A percentile compares a stretch with the other conserved stretches of the same genome.
Evolutionary conservation across 371 early-diverging fungal genomes (phyloP).

Genomic region (Choanephora cucurbitarum): DNA sequence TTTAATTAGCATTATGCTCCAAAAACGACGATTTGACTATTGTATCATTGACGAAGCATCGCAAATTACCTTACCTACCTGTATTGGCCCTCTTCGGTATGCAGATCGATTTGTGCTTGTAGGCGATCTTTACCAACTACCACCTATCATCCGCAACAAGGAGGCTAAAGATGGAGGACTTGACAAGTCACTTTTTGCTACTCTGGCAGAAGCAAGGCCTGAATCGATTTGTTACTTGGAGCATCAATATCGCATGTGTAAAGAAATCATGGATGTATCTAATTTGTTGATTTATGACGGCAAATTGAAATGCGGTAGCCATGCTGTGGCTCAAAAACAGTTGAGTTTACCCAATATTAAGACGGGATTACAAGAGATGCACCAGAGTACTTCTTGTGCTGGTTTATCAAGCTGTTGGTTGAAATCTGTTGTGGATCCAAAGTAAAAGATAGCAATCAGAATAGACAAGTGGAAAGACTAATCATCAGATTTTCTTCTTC

Average conservation of each 20-base stretch:
- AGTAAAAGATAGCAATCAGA: too few relatives aligned
- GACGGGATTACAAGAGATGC: slow-evolving; percentile 27
- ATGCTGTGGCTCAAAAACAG: slow-evolving; percentile 55
- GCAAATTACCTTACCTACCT: slow-evolving; percentile 93
- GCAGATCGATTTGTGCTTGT: slow-evolving; percentile 92
- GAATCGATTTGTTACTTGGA: slow-evolving; percentile 75
- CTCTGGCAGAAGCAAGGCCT: slow-evolving; percentile 82
- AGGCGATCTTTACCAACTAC: slow-evolving; percentile 98
- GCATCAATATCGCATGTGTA: slow-evolving; percentile 97
- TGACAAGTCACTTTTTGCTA: slow-evolving; percentile 74
- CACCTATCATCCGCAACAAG: slow-evolving; percentile 83
- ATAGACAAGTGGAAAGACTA: too few relatives aligned
- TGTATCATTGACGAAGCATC: slow-evolving; percentile 99
- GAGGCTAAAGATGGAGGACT: slow-evolving; percentile 56
- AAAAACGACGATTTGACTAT: slow-evolving; percentile 88
- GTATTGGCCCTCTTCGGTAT: slow-evolving; percentile 90
- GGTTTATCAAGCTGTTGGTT: slow-evolving; percentile 64
- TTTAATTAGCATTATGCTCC: slow-evolving; percentile 52
- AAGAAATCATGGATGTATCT: slow-evolving; percentile 88
- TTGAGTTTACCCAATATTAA: slow-evolving; percentile 54
- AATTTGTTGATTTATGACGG: slow-evolving; percentile 87
- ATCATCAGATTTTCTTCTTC: too few relatives aligned
- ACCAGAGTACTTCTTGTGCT: slow-evolving; percentile 9
- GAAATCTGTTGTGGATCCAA: slow-evolving; percentile 60
- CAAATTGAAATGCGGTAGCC: slow-evolving; percentile 77